Conservation (phyloP, 768 basidiomycete genomes). For the Hygrophorus pudorinus region DNA sequence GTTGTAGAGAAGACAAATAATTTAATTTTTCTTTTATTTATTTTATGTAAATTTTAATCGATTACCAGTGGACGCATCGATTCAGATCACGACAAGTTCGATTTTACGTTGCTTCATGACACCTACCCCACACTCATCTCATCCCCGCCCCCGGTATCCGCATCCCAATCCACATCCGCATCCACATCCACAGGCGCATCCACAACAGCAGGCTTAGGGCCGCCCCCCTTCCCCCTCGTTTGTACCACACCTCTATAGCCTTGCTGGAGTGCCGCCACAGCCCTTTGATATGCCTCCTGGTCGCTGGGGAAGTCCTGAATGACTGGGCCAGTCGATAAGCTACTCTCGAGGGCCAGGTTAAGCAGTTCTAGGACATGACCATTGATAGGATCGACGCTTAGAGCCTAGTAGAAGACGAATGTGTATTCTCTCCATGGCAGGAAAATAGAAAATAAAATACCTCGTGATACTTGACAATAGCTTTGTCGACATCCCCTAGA, state of each 20-base stretch:
- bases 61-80: no score
- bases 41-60: no score
- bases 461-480: slow-evolving; percentile 90
- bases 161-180: no score
- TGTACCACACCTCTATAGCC: not conserved
- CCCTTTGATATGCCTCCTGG: not conserved
- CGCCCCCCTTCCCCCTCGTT: not conserved
- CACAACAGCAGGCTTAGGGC: no score
- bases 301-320: not conserved
- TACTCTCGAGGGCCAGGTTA: slow-evolving; percentile 65
- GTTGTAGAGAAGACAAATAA: no score
- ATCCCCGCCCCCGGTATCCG: no score
- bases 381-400: slow-evolving; percentile 79
- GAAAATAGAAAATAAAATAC: slow-evolving; percentile 30
- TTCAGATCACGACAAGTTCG: no score
- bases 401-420: slow-evolving; percentile 34
- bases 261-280: not conserved
- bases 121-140: no score
- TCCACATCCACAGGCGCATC: no score
- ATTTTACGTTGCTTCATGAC: no score
- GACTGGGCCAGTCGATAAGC: slow-evolving; percentile 3
- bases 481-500: slow-evolving; percentile 58
- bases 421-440: not conserved
- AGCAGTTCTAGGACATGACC: slow-evolving; percentile 71
- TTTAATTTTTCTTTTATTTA: no score